These are phyloP conservation scores for Xylaria sp. DNA, from an alignment of 2,329 filamentous ascomycete species.

Conservation along the genomic window DNA sequence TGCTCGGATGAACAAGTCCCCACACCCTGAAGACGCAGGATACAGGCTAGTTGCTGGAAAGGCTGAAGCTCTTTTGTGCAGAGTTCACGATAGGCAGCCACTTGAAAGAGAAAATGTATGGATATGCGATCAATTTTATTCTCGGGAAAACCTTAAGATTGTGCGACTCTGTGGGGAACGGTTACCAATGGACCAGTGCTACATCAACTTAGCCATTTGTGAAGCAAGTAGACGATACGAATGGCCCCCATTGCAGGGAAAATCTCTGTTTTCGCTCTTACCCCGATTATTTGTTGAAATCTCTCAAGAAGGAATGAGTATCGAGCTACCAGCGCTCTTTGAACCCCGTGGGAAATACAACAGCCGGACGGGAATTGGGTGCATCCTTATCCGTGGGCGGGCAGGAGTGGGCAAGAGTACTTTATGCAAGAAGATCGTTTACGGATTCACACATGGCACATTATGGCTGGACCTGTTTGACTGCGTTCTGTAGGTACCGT, in stretches of 20 bases:
- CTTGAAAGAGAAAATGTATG: background rate
- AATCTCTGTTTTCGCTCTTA: background rate
- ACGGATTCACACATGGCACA: conserved; percentile 5
- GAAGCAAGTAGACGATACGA: background rate
- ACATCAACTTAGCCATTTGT: conserved; percentile 21
- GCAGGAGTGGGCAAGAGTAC: conserved; percentile 21
- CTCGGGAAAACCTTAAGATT: background rate
- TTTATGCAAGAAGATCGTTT: conserved; percentile 23
- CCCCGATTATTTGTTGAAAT: background rate
- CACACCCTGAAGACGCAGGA: background rate
- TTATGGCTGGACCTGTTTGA: background rate
- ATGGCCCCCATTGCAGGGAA: background rate
- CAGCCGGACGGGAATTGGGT: background rate
- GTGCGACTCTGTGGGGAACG: conserved; percentile 1
- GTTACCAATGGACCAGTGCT: conserved; percentile 17
- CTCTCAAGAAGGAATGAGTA: background rate
- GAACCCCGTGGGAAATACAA: background rate
- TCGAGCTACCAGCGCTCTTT: background rate
- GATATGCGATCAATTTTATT: background rate
- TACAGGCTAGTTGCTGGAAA: background rate
- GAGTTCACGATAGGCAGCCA: background rate
- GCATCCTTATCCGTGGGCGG: conserved; percentile 11
- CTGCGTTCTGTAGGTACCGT: conserved; percentile 10
- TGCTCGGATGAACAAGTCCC: conserved; percentile 13
- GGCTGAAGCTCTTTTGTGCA: background rate